phyloP scores from a whole-genome alignment of 2,329 filamentous ascomycete genomes.

The Fusarium sp. region DNA sequence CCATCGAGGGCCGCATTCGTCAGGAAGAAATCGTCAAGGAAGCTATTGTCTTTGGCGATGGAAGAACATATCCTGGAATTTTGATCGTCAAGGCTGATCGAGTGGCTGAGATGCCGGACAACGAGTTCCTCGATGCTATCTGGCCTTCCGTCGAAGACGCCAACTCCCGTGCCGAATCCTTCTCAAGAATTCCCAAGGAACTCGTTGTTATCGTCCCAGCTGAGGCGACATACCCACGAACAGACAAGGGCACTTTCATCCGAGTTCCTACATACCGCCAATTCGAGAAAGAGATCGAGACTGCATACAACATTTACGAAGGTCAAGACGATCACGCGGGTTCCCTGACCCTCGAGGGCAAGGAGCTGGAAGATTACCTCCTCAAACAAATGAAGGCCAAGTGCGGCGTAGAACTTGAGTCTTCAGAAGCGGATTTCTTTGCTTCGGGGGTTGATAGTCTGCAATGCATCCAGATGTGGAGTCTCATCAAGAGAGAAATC shows the following conservation, averaged over 20 bases:
- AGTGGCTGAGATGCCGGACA: slow-evolving; percentile 53
- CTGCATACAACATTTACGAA: slow-evolving; percentile 47
- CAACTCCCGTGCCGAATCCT: slow-evolving; percentile 62
- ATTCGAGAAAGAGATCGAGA: slow-evolving; percentile 58
- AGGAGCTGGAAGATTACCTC: slow-evolving; percentile 49
- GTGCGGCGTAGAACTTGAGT: slow-evolving; percentile 1
- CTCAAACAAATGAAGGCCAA: slow-evolving; percentile 48
- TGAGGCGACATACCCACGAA: slow-evolving; percentile 58
- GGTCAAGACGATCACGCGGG: slow-evolving; percentile 10
- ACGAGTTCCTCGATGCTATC: slow-evolving; percentile 59
- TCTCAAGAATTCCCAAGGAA: slow-evolving; percentile 63
- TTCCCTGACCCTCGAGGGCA: background rate
- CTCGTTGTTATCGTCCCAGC: slow-evolving; percentile 61
- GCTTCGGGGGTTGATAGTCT: slow-evolving; percentile 67
- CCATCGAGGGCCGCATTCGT: slow-evolving; percentile 64
- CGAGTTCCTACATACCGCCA: slow-evolving; percentile 59
- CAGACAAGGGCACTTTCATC: slow-evolving; percentile 67
- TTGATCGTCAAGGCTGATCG: slow-evolving; percentile 63
- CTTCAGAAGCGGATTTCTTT: slow-evolving; percentile 63
- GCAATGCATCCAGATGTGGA: slow-evolving; percentile 66
- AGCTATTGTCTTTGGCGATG: slow-evolving; percentile 67
- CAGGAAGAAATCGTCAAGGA: slow-evolving; percentile 65
- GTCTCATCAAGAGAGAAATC: slow-evolving; percentile 61
- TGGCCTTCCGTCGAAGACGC: slow-evolving; percentile 62
- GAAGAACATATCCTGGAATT: slow-evolving; percentile 62